Evolutionary conservation across 2,329 filamentous ascomycete species (phyloP).

Genomic region (Stachybotrys elegans): DNA sequence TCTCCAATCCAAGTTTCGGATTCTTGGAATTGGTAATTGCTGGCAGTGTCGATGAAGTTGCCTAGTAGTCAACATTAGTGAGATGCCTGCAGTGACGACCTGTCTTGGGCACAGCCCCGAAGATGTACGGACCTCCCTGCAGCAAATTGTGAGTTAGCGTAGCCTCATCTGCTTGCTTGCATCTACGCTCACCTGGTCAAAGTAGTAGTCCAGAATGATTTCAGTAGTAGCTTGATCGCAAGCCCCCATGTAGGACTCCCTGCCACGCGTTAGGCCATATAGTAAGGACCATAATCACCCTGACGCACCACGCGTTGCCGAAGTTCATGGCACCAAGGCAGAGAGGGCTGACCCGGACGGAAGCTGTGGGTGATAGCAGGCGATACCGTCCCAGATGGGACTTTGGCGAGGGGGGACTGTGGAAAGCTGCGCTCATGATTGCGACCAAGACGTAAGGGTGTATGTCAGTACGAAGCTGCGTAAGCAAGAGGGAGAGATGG

Average conservation of each 20-base stretch:
- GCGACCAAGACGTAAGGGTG: no score
- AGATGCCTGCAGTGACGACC: no score
- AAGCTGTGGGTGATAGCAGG: constrained; percentile 60
- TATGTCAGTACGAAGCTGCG: no score
- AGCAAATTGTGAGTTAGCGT: constrained; percentile 7
- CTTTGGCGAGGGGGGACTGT: constrained; percentile 34
- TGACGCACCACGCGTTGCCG: constrained; percentile 45
- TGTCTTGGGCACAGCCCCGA: background rate
- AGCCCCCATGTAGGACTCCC: constrained; percentile 54
- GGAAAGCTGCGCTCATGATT: no score
- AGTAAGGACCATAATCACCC: background rate
- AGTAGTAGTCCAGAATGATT: constrained; percentile 62
- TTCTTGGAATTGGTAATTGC: constrained; percentile 61
- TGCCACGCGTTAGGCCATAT: constrained; percentile 15
- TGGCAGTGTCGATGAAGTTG: constrained; percentile 70
- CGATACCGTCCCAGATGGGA: constrained; percentile 61
- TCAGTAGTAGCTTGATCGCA: constrained; percentile 60
- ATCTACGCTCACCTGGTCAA: constrained; percentile 38
- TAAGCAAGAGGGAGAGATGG: no score
- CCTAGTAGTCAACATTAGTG: no score
- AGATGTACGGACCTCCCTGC: constrained; percentile 18
- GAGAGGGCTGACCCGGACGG: constrained; percentile 62
- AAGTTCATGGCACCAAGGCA: constrained; percentile 63
- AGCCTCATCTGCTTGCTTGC: no score
- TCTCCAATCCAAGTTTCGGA: constrained; percentile 64